Percentiles rank a stretch among this genome's conserved stretches.
Evolutionary conservation across 139 green algal genomes (phyloP).

Genomic region (Microglena sp.): DNA sequence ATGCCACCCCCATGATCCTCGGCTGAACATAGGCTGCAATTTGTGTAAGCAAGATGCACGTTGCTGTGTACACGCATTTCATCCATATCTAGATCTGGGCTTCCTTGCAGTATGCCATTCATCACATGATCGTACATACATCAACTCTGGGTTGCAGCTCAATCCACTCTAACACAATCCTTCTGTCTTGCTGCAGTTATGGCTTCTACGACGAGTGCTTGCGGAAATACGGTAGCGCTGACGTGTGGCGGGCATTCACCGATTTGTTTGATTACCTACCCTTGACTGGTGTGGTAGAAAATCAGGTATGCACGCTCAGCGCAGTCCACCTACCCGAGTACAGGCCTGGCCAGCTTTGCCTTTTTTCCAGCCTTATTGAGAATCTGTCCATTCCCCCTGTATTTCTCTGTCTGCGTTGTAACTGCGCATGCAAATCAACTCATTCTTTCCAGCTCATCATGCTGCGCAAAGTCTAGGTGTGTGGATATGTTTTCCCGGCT

Average conservation of each 20-base stretch:
- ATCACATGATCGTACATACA: constrained; percentile 10
- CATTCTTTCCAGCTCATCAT: too few relatives aligned
- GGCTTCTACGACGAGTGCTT: constrained; percentile 99
- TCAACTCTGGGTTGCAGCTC: too few relatives aligned
- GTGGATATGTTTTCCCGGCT: too few relatives aligned
- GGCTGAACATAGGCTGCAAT: neutral
- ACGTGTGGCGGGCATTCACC: constrained; percentile 98
- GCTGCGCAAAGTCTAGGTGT: too few relatives aligned
- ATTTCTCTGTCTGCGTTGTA: too few relatives aligned
- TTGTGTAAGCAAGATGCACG: neutral
- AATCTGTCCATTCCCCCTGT: too few relatives aligned
- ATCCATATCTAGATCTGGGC: neutral
- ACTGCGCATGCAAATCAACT: too few relatives aligned
- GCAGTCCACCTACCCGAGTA: neutral
- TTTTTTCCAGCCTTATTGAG: too few relatives aligned
- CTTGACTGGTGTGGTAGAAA: constrained; percentile 91
- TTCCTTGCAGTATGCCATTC: constrained; percentile 10
- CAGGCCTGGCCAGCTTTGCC: too few relatives aligned
- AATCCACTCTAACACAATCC: too few relatives aligned
- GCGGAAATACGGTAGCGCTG: constrained; percentile 95
- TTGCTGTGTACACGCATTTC: neutral
- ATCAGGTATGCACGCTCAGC: constrained; percentile 42
- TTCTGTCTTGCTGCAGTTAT: too few relatives aligned
- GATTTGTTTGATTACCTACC: constrained; percentile 99
- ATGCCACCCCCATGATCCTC: neutral